Percentiles rank a stretch among this genome's conserved stretches.
phyloP scores from a whole-genome alignment of 2,329 filamentous ascomycete species.

The Zasmidium cellare region DNA sequence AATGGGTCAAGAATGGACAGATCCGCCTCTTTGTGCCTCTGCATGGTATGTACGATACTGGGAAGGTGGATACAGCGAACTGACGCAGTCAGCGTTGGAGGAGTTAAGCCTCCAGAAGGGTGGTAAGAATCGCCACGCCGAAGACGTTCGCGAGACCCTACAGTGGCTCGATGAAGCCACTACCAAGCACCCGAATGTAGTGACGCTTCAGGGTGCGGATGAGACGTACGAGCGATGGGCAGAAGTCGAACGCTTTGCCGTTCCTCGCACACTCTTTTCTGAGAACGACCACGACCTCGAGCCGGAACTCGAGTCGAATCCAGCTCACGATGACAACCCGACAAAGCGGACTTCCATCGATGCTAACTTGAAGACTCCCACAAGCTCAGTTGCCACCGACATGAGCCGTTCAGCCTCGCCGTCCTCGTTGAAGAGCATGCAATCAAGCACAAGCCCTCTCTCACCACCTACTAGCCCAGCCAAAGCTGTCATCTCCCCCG shows the following conservation, averaged over 20 bases:
- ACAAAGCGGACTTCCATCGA: slow-evolving; percentile 31
- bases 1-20: slow-evolving; percentile 52
- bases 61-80: not conserved
- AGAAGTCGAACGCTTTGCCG: slow-evolving; percentile 50
- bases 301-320: slow-evolving; percentile 32
- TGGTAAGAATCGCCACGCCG: slow-evolving; percentile 42
- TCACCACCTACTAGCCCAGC: slow-evolving; percentile 34
- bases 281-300: slow-evolving; percentile 47
- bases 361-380: slow-evolving; percentile 39
- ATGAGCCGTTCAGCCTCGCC: slow-evolving; percentile 40
- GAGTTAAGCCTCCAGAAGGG: slow-evolving; percentile 47
- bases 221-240: slow-evolving; percentile 50
- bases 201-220: slow-evolving; percentile 50
- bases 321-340: slow-evolving; percentile 39
- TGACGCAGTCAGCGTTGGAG: slow-evolving; percentile 42
- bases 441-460: slow-evolving; percentile 35
- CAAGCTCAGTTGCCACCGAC: slow-evolving; percentile 46
- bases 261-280: slow-evolving; percentile 51
- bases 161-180: slow-evolving; percentile 54
- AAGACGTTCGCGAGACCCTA: slow-evolving; percentile 50
- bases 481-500: slow-evolving; percentile 27
- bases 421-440: slow-evolving; percentile 41
- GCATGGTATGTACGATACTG: slow-evolving; percentile 42
- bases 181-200: slow-evolving; percentile 42
- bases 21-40: slow-evolving; percentile 54